Percentiles rank a stretch among this genome's conserved stretches.
These are phyloP conservation scores for Paratinospora sagittata DNA, from an alignment of 164 flowering plant genomes.

Conservation along the genomic window DNA sequence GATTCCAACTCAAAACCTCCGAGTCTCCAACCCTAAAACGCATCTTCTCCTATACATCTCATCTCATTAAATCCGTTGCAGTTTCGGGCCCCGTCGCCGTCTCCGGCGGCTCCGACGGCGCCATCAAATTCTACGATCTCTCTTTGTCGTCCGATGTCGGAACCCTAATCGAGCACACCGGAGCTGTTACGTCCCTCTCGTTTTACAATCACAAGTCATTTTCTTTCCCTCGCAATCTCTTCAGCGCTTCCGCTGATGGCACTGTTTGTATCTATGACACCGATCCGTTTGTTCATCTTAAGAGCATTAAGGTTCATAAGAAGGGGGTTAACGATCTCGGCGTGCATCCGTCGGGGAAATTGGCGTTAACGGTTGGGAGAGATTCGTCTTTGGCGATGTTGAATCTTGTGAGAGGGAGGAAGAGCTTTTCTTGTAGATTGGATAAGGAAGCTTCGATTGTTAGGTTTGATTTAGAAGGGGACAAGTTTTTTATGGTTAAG, in stretches of 20 bases:
- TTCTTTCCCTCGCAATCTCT: constrained; percentile 74
- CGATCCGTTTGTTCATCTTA: constrained; percentile 70
- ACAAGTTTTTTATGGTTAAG: constrained; percentile 55
- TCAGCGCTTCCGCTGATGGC: constrained; percentile 69
- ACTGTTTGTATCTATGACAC: constrained; percentile 66
- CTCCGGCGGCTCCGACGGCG: constrained; percentile 68
- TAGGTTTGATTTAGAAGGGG: constrained; percentile 46
- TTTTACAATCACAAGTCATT: constrained; percentile 50
- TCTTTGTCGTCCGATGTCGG: constrained; percentile 63
- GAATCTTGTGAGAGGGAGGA: constrained; percentile 76
- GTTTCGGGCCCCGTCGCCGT: constrained; percentile 62
- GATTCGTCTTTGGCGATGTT: constrained; percentile 77
- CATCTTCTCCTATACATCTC: constrained; percentile 79
- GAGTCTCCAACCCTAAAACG: constrained; percentile 42
- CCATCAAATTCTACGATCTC: constrained; percentile 77
- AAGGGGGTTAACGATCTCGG: constrained; percentile 53
- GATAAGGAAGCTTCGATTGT: constrained; percentile 63
- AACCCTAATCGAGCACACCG: constrained; percentile 44
- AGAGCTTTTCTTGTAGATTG: constrained; percentile 68
- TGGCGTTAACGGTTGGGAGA: constrained; percentile 66
- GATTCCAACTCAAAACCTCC: constrained; percentile 48
- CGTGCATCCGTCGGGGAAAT: constrained; percentile 67
- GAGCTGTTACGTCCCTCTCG: constrained; percentile 61
- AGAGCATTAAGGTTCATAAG: constrained; percentile 48
- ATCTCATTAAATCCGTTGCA: constrained; percentile 64